These are phyloP conservation scores for Phlebiopsis gigantea DNA, from an alignment of 768 basidiomycete genomes.

Conservation along the genomic window DNA sequence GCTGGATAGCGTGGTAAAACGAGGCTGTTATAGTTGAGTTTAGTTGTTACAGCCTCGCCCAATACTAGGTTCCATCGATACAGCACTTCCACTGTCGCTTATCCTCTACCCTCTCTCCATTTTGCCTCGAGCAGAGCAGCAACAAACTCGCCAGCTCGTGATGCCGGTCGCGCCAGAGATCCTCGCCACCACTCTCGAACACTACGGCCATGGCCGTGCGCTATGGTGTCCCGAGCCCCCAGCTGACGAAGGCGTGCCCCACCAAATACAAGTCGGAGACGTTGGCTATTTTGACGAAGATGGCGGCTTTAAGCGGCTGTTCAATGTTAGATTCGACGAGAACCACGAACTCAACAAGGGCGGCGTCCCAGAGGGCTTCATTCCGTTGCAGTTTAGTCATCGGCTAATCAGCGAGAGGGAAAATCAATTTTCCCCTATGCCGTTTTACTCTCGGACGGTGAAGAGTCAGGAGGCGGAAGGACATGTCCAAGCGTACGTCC, in stretches of 20 bases:
- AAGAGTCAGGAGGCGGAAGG: slow-evolving; percentile 1
- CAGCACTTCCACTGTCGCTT: background rate
- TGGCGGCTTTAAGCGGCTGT: slow-evolving; percentile 21
- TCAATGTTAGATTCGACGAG: slow-evolving; percentile 14
- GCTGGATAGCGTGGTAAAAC: background rate
- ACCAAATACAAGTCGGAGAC: slow-evolving; percentile 18
- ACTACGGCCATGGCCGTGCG: slow-evolving; percentile 12
- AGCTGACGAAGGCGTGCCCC: background rate
- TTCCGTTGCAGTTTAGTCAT: slow-evolving; percentile 1
- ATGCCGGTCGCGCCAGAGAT: slow-evolving; percentile 7
- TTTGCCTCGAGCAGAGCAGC: background rate
- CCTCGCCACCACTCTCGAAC: slow-evolving; percentile 14
- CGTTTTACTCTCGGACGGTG: slow-evolving; percentile 11
- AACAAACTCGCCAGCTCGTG: background rate
- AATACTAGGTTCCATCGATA: background rate
- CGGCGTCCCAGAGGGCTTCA: slow-evolving; percentile 8
- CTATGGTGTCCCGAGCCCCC: slow-evolving; percentile 20
- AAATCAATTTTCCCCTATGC: background rate
- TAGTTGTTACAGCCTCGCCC: background rate
- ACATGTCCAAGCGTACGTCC: slow-evolving; percentile 8
- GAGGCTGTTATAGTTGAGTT: slow-evolving; percentile 3
- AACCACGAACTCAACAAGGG: slow-evolving; percentile 6
- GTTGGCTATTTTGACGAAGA: slow-evolving; percentile 16
- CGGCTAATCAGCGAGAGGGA: background rate
- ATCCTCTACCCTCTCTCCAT: background rate